phyloP scores from a whole-genome alignment of 192 early-diverging fungal genomes.

The Gigaspora rosea region DNA sequence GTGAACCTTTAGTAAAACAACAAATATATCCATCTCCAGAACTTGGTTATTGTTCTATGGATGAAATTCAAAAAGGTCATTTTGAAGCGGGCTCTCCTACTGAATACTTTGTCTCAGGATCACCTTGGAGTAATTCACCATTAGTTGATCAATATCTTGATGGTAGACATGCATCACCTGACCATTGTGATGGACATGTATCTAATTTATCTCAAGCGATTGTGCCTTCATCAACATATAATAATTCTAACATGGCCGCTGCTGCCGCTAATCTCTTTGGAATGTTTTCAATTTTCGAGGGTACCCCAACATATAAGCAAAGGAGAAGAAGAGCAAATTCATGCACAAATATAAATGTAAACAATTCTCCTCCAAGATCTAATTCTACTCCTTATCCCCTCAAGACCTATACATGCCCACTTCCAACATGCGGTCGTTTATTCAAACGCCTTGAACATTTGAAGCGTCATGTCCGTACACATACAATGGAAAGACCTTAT shows the following conservation, averaged over 20 bases:
- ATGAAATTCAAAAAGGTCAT: conserved; percentile 20
- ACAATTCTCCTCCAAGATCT: conserved; percentile 26
- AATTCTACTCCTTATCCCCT: conserved; percentile 34
- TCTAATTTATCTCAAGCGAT: conserved; percentile 28
- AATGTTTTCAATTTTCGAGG: conserved; percentile 65
- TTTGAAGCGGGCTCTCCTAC: neutral
- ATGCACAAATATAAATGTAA: conserved; percentile 34
- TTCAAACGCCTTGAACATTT: conserved; percentile 63
- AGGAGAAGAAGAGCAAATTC: conserved; percentile 61
- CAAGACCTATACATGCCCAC: conserved; percentile 53
- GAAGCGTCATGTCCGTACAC: conserved; percentile 60
- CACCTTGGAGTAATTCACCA: conserved; percentile 12
- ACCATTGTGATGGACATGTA: conserved; percentile 47
- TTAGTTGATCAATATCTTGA: conserved; percentile 22
- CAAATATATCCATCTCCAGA: conserved; percentile 31
- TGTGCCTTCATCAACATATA: conserved; percentile 36
- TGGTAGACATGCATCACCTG: conserved; percentile 37
- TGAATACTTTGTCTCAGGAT: conserved; percentile 16
- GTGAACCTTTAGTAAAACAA: conserved; percentile 15
- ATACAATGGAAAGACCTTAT: conserved; percentile 62
- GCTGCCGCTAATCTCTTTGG: conserved; percentile 50
- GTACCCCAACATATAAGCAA: conserved; percentile 74
- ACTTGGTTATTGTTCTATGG: conserved; percentile 30
- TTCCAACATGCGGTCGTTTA: conserved; percentile 50
- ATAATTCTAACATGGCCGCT: conserved; percentile 32